Conservation (phyloP, 2,329 filamentous ascomycete species). For the Thelonectria rubi region DNA sequence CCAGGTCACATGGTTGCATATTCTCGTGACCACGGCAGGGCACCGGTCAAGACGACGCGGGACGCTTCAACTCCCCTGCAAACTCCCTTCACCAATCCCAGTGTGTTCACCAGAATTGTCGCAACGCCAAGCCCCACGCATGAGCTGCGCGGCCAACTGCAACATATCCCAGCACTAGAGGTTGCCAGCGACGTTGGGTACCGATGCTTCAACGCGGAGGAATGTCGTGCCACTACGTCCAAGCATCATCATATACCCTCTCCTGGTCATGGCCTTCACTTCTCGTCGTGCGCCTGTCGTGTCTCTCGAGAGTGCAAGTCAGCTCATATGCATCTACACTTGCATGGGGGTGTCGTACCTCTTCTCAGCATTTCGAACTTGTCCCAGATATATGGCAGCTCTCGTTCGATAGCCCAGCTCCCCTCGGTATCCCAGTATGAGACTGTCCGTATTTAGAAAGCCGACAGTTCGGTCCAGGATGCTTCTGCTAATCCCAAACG, state of each 20-base stretch:
- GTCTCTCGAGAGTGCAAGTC: background rate
- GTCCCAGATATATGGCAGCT: background rate
- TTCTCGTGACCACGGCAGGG: background rate
- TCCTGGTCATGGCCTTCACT: background rate
- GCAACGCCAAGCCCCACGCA: background rate
- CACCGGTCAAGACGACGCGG: no score
- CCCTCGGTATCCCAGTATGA: background rate
- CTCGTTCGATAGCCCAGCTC: background rate
- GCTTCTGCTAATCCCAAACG: slow-evolving; percentile 15
- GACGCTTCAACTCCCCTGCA: background rate
- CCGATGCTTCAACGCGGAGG: background rate
- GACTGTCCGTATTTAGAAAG: background rate
- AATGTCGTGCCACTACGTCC: background rate
- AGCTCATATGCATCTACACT: background rate
- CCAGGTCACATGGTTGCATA: background rate
- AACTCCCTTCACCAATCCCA: background rate
- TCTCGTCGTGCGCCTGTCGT: background rate
- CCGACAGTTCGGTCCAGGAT: slow-evolving; percentile 17
- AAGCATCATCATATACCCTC: background rate
- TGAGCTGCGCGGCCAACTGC: background rate
- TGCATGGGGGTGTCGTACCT: background rate
- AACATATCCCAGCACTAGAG: background rate
- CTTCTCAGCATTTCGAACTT: background rate
- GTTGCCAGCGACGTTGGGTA: background rate
- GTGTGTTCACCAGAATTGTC: background rate